phyloP scores from a whole-genome alignment of 441 rosid species.

The Gossypium schwendimanii region DNA sequence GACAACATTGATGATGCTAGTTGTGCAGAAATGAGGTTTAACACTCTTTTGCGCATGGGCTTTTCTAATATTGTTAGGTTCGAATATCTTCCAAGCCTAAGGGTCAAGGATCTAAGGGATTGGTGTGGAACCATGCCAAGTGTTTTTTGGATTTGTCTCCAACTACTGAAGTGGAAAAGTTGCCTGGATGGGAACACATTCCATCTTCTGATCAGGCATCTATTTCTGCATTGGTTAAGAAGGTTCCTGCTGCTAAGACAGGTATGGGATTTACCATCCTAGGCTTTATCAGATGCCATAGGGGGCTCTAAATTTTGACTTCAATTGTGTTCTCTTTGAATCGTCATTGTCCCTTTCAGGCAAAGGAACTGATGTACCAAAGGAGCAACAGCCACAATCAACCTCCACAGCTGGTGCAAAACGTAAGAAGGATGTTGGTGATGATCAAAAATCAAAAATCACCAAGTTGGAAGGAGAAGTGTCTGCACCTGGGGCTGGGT shows the following conservation, averaged over 20 bases:
- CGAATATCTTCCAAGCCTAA: conserved; percentile 71
- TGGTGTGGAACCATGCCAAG: conserved; percentile 76
- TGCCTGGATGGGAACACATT: conserved; percentile 74
- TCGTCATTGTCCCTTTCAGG: conserved; percentile 23
- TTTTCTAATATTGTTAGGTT: conserved; percentile 35
- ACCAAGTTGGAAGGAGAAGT: conserved; percentile 43
- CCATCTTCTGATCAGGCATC: conserved; percentile 53
- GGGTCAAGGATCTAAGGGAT: conserved; percentile 63
- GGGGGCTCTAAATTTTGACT: neutral
- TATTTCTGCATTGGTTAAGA: conserved; percentile 45
- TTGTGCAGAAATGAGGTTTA: conserved; percentile 2
- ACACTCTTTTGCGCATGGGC: neutral
- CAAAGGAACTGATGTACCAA: conserved; percentile 22
- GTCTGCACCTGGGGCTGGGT: conserved; percentile 29
- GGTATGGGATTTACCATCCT: conserved; percentile 31
- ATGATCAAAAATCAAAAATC: conserved; percentile 47
- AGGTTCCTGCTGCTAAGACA: conserved; percentile 33
- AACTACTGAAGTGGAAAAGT: conserved; percentile 48
- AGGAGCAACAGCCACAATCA: conserved; percentile 30
- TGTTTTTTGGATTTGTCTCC: conserved; percentile 58
- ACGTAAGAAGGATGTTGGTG: conserved; percentile 44
- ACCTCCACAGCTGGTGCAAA: conserved; percentile 49
- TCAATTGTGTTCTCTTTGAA: conserved; percentile 17
- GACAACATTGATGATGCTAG: neutral
- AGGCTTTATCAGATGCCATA: neutral